These are phyloP conservation scores for Diaporthe sp. DNA, from an alignment of 2,329 filamentous ascomycete species.

Conservation along the genomic window DNA sequence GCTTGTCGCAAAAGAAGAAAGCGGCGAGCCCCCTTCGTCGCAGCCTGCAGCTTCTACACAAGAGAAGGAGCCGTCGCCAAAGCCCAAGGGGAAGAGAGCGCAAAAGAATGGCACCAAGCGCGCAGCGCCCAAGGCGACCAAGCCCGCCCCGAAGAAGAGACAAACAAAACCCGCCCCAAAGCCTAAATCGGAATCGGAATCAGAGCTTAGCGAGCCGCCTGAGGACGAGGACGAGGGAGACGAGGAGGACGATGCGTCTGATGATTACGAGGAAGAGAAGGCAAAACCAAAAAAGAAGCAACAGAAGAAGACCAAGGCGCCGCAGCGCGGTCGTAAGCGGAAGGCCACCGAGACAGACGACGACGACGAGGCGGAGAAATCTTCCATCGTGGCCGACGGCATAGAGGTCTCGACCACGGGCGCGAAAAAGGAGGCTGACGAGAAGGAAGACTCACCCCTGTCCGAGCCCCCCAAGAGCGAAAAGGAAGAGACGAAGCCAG, in stretches of 20 bases:
- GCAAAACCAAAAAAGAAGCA: constrained; percentile 43
- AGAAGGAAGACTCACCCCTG: constrained; percentile 36
- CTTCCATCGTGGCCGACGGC: constrained; percentile 21
- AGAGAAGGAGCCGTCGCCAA: constrained; percentile 41
- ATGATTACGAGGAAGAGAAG: constrained; percentile 50
- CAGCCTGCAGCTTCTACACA: constrained; percentile 18
- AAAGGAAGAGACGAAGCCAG: constrained; percentile 1
- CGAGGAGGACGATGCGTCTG: constrained; percentile 45
- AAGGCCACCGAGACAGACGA: constrained; percentile 51
- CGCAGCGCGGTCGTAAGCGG: constrained; percentile 37
- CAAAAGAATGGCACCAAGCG: constrained; percentile 52
- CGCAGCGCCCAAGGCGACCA: constrained; percentile 55
- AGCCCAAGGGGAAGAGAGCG: constrained; percentile 43
- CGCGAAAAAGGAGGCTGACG: constrained; percentile 47
- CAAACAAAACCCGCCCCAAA: constrained; percentile 41
- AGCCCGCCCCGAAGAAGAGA: constrained; percentile 50
- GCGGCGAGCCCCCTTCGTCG: constrained; percentile 26
- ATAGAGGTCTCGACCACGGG: constrained; percentile 37
- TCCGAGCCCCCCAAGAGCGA: constrained; percentile 21
- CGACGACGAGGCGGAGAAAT: constrained; percentile 44
- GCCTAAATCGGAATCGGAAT: constrained; percentile 44
- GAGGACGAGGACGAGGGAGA: constrained; percentile 47
- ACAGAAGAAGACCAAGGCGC: constrained; percentile 31
- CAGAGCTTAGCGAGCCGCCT: constrained; percentile 39
- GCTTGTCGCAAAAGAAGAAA: constrained; percentile 26